Conservation (phyloP, 192 early-diverging fungal genomes). For the Chytriomyces sp. region DNA sequence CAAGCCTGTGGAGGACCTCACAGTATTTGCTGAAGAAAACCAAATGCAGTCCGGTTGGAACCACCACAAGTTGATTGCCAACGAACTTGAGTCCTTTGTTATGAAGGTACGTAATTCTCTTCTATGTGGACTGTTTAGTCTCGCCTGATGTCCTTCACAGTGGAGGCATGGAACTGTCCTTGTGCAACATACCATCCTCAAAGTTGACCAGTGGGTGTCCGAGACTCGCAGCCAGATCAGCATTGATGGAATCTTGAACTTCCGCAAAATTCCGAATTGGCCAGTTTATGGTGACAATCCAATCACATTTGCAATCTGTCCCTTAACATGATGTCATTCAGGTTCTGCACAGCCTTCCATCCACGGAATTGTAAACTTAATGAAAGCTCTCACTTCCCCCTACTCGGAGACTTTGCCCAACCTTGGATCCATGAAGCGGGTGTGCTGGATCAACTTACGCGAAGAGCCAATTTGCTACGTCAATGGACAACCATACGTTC, state of each 20-base stretch:
- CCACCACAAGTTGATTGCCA: conserved; percentile 30
- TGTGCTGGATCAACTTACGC: conserved; percentile 69
- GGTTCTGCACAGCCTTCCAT: conserved; percentile 66
- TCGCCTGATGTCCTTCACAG: conserved; percentile 15
- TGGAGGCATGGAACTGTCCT: conserved; percentile 58
- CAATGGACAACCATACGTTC: conserved; percentile 65
- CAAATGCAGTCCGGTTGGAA: not conserved
- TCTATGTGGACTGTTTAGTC: not conserved
- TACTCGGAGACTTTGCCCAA: conserved; percentile 17
- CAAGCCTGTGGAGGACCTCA: conserved; percentile 63
- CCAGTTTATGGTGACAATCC: conserved; percentile 24
- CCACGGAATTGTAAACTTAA: conserved; percentile 54
- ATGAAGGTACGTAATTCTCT: conserved; percentile 49
- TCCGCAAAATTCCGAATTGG: conserved; percentile 39
- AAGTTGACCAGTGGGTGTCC: conserved; percentile 59
- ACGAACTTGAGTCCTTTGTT: conserved; percentile 57
- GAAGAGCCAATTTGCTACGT: conserved; percentile 72
- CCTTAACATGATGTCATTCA: not conserved
- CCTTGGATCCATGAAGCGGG: conserved; percentile 1
- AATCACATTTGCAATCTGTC: not conserved
- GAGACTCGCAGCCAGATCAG: conserved; percentile 20
- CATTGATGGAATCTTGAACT: conserved; percentile 61
- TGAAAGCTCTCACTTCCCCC: conserved; percentile 30
- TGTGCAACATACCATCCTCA: conserved; percentile 60
- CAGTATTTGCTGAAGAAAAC: conserved; percentile 36